Evolutionary conservation across 73 alveolate species (phyloP).

Genomic region (Paramecium octaurelia): DNA sequence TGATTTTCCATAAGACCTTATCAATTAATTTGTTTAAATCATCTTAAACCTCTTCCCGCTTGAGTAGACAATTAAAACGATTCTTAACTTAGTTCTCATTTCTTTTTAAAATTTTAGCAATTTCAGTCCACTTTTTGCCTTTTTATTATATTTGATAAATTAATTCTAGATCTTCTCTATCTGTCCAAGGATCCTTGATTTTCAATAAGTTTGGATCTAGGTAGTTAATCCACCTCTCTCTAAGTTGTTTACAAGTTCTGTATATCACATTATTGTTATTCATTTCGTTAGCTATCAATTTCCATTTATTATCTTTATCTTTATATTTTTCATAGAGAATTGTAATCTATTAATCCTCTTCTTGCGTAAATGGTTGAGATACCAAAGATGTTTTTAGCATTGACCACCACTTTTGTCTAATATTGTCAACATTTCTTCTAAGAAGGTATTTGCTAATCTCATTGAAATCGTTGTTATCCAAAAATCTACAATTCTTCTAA

Average conservation of each 20-base stretch:
- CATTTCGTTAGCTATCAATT: background rate
- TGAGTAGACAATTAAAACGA: background rate
- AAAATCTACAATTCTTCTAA: background rate
- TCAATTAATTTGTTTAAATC: background rate
- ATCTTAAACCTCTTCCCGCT: background rate
- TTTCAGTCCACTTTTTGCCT: slow-evolving; percentile 34
- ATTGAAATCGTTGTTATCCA: background rate
- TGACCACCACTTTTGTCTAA: background rate
- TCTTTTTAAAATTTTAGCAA: background rate
- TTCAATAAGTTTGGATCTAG: background rate
- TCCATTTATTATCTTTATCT: background rate
- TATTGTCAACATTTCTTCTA: background rate
- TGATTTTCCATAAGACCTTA: slow-evolving; percentile 12
- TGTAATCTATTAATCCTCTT: background rate
- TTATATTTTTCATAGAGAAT: background rate
- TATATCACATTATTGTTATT: background rate
- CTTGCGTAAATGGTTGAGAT: background rate
- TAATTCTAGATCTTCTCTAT: background rate
- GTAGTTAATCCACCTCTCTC: slow-evolving; percentile 21
- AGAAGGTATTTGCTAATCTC: background rate
- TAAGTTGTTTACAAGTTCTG: background rate
- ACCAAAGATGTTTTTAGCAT: background rate
- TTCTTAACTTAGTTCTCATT: slow-evolving; percentile 46
- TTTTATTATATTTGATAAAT: background rate
- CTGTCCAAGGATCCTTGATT: slow-evolving; percentile 11